phyloP scores from a whole-genome alignment of 2,329 filamentous ascomycete genomes.

The Calonectria leucothoes region DNA sequence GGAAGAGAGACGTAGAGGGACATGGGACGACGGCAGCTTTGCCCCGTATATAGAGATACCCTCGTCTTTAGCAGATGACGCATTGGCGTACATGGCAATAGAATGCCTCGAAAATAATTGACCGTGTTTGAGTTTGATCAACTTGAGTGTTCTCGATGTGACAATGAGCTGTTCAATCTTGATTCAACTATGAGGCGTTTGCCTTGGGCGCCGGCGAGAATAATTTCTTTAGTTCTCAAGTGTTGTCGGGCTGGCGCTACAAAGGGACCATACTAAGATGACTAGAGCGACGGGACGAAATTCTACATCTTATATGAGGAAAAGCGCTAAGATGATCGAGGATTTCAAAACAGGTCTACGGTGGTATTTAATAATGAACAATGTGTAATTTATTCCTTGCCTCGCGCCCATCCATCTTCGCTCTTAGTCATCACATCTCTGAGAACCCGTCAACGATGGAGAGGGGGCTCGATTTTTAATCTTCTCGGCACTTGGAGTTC shows the following conservation, averaged over 20 bases:
- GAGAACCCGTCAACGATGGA: too few relatives aligned
- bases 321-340: too few relatives aligned
- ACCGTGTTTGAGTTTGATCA: constrained; percentile 4
- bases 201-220: background rate
- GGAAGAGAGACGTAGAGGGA: background rate
- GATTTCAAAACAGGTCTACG: too few relatives aligned
- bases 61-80: background rate
- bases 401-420: too few relatives aligned
- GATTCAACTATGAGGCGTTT: background rate
- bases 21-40: background rate
- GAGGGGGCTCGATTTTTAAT: too few relatives aligned
- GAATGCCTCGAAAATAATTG: constrained; percentile 16
- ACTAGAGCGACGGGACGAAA: too few relatives aligned
- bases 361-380: too few relatives aligned
- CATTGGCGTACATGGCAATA: background rate
- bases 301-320: too few relatives aligned
- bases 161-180: background rate
- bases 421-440: too few relatives aligned
- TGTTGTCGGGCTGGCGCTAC: background rate
- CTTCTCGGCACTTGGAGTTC: too few relatives aligned
- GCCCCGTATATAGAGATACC: background rate
- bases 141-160: background rate
- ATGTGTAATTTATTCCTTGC: too few relatives aligned
- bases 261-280: background rate
- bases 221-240: background rate